These are phyloP conservation scores for Miscanthus lutarioriparius DNA, from an alignment of 176 grass and related monocot genomes.

Conservation along the genomic window DNA sequence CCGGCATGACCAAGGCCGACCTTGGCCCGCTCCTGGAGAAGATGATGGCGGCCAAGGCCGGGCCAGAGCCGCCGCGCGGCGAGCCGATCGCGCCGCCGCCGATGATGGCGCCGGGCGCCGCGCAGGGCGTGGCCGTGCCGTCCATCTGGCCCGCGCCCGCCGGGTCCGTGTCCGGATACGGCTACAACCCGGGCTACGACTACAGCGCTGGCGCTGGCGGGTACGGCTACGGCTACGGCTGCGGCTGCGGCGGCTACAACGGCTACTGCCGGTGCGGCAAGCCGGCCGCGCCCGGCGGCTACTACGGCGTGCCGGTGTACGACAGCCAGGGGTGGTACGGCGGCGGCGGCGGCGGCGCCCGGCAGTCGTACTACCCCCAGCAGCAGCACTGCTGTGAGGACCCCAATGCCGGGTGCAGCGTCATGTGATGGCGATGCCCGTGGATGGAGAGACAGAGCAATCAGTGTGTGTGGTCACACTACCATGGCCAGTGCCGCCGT, in stretches of 20 bases:
- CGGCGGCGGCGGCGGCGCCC: conserved; percentile 24
- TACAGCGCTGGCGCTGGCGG: background rate
- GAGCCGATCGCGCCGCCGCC: conserved; percentile 22
- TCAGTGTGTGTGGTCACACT: conserved; percentile 34
- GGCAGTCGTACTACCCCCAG: conserved; percentile 50
- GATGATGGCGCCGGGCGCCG: background rate
- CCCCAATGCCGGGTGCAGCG: conserved; percentile 58
- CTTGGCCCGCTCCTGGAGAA: conserved; percentile 51
- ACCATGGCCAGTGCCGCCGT: background rate
- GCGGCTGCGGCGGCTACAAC: conserved; percentile 18
- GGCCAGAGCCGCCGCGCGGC: conserved; percentile 24
- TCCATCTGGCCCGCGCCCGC: conserved; percentile 57
- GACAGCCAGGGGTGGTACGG: conserved; percentile 55
- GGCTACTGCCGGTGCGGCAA: conserved; percentile 46
- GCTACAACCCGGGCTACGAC: conserved; percentile 41
- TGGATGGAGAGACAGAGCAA: conserved; percentile 28
- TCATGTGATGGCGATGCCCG: conserved; percentile 47
- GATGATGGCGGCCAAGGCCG: conserved; percentile 36
- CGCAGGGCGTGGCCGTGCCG: conserved; percentile 48
- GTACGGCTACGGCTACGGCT: conserved; percentile 6
- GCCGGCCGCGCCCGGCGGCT: conserved; percentile 40
- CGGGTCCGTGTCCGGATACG: conserved; percentile 36
- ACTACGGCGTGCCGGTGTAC: conserved; percentile 56
- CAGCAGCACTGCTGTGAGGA: conserved; percentile 45
- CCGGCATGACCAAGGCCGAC: conserved; percentile 37